Evolutionary conservation across 1,139 yeast species (phyloP), one percentile per base, ranked within the genome.

Genomic region (Hemisphaericaspora xylofermentans): DNA sequence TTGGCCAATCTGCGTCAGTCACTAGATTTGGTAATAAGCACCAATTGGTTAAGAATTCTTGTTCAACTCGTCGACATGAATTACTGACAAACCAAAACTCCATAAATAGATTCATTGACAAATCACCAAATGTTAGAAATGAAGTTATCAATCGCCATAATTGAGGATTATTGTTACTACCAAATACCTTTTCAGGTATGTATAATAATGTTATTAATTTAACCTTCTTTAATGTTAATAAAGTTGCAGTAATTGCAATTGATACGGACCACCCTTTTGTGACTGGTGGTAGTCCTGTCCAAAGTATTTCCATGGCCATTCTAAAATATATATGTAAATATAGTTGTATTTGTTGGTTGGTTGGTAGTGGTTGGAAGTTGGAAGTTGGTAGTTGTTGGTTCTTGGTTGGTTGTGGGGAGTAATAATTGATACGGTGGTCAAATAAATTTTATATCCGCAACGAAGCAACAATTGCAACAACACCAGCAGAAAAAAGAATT

Each of bases 101-200:
- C 24, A 60, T 45, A 9, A 63, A 14, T 26, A 64, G 45, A 17
- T 49, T 50, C 33, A 61, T 30, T 29, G 58, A 55, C 14, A 68
- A 43, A 12, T 59, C 63, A 2, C 64, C 70, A 40, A 61, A 58
- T 42, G 56, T 61, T 42, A 63, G 60, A 49, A 69, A 71, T 8
- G 67, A 51, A 2, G 74, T 64, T 5, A 68, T 17, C 5, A 68
- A 42, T 38, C 75, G 51, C 76, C 76, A 71, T 10, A 67, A 67
- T 48, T 71, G 66, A 27, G 13, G 17, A 12, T 43, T 40, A 5
- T 49, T 38, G 32, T n/a, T n/a, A n/a, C n/a, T n/a, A n/a, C n/a
- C n/a, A n/a, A 63, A 53, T 10, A 63, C 63, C 38, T 50, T 50
- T 34, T 58, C 62, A 8, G 68, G 61, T 2, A 51, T 15, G 43